Evolutionary conservation across 768 basidiomycete genomes (phyloP), one percentile per base, ranked within the genome.

Genomic region (Leucosporidium creatinivorum): DNA sequence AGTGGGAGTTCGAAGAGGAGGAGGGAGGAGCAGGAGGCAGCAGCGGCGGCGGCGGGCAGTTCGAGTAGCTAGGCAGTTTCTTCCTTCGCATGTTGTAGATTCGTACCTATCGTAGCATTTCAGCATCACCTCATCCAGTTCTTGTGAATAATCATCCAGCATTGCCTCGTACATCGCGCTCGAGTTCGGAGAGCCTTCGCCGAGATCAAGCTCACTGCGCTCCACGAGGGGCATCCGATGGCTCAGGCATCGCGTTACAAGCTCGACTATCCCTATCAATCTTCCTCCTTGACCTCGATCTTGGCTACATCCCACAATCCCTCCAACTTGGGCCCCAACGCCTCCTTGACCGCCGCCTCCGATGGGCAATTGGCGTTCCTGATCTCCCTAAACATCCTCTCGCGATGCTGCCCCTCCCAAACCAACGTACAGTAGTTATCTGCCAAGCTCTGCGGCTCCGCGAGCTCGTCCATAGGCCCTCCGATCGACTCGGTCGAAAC

Each of bases 301-400:
- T 93, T 96, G 33, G 91, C 86, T 78, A 89, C 84, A 77, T 97
- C 94, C 93, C 93, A 98, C 77, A 92, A 89, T 0, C 91, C 89
- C 58, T 87, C 86, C 78, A 92, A 77, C 82, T 86, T 91, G 66
- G 85, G 83, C 1, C 93, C 93, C 31, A 98, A 81, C 59, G 85
- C 82, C 73, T 96, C 93, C 79, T 89, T 89, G 18, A 91, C 94
- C 48, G 86, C 82, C 28, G 83, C 79, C 77, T 99, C 96, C 56
- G 74, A 72, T 55, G 81, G 80, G 54, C 76, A 77, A 62, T 78
- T 79, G 64, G 76, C 63, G 18, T 69, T 50, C 18, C 71, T 54
- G 55, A 75, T 68, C 26, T 69, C 69, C 25, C 28, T 28, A 79
- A 92, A 98, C 61, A 84, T 82, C 54, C 90, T 82, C 74, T 98